These are phyloP conservation scores for Pedinophyceae sp. DNA, from an alignment of 139 green algal genomes.

Conservation along the genomic window DNA sequence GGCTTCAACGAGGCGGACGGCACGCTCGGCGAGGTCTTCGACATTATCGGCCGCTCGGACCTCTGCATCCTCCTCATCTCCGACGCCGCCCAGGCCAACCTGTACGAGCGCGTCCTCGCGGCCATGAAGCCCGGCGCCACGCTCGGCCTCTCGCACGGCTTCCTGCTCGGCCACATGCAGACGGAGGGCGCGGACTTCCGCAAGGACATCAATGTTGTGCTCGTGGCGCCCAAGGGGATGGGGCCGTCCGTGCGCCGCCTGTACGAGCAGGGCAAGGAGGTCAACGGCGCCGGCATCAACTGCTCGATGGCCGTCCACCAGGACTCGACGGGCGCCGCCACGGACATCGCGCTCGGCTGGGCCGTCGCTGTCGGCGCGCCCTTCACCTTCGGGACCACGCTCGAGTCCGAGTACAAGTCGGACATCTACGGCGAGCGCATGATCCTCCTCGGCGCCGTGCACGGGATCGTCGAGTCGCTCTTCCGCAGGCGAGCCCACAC, in stretches of 20 bases:
- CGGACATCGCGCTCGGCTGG: slow-evolving; percentile 94
- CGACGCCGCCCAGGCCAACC: slow-evolving; percentile 87
- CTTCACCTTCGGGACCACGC: slow-evolving; percentile 94
- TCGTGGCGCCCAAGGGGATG: slow-evolving; percentile 99
- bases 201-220: slow-evolving; percentile 95
- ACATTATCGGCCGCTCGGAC: slow-evolving; percentile 73
- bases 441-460: slow-evolving; percentile 92
- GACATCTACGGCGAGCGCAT: slow-evolving; percentile 99
- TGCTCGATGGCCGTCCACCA: slow-evolving; percentile 98
- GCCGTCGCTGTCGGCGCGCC: slow-evolving; percentile 85
- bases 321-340: slow-evolving; percentile 84
- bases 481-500: too few relatives aligned
- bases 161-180: slow-evolving; percentile 91
- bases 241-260: slow-evolving; percentile 88
- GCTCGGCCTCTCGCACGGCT: slow-evolving; percentile 94
- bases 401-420: slow-evolving; percentile 95
- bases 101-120: slow-evolving; percentile 84
- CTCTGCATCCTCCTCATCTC: slow-evolving; percentile 95
- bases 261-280: slow-evolving; percentile 89
- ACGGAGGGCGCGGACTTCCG: slow-evolving; percentile 86
- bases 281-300: slow-evolving; percentile 98
- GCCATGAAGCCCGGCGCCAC: slow-evolving; percentile 96
- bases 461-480: slow-evolving; percentile 94
- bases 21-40: slow-evolving; percentile 91
- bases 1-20: slow-evolving; percentile 76